Base-by-base conservation (phyloP, 305 asterid genomes). In the Fraxinus xanthoxyloides region DNA sequence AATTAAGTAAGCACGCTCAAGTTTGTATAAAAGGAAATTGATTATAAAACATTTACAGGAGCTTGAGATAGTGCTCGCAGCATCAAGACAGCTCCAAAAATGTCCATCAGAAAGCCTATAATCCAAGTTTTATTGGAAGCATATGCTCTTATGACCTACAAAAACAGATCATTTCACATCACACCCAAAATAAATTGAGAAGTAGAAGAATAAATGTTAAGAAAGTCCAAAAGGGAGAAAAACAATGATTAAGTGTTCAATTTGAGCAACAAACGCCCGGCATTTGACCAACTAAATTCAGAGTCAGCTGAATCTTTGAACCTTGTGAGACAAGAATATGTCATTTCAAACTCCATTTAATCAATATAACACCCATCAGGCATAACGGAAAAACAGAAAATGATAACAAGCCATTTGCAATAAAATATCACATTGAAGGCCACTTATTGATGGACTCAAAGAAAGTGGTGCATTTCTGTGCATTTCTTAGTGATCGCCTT, bases 41-140 rank as follows among this genome's bases (percentile, higher is more conserved):
- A 5, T 67, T 67, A 12, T 28, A 35, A 48, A 76, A 72, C 70
- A 85, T 86, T 85, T 91, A 94, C 99, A 36, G 99, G 99, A 84
- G 99, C 98, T 83, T 89, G 95, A 80, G 99, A 91, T 24, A 97
- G 90, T 83, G 99, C 99, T 75, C 91, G 91, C 85, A 97, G 88
- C 98, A 97, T 94, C 89, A 97, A 86, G 82, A 92, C 43, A 59
- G 98, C 99, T 83, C 99, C 99, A 86, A 91, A 92, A 59, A 97
- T 91, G 86, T 97, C 99, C 98, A 97, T 92, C 81, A 97, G 84
- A 83, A 97, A 93, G 76, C 99, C 99, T 35, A 86, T 77, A 54
- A 93, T 82, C 98, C 99, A 97, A 70, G 92, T 82, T 81, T 87
- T 93, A 86, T 93, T 97, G 81, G 94, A 97, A 85, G 91, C 98